phyloP scores from a whole-genome alignment of 495 filamentous ascomycete genomes.

The Penicillium soppii region DNA sequence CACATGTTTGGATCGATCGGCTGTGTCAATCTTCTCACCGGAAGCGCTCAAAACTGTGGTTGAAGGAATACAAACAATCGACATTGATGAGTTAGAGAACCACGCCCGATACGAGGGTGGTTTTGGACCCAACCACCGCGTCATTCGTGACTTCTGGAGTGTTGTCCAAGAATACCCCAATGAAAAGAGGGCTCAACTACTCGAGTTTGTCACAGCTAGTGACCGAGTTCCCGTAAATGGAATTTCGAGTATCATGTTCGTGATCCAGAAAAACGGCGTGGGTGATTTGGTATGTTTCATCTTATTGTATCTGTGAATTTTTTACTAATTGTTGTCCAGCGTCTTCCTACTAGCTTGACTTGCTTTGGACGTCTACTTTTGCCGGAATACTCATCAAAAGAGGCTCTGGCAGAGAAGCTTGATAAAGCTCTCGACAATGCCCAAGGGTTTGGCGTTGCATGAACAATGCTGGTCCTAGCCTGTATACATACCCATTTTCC shows the following conservation, averaged over 20 bases:
- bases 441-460: constrained; percentile 85
- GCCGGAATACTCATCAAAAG: constrained; percentile 72
- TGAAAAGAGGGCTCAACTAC: constrained; percentile 66
- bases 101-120: constrained; percentile 75
- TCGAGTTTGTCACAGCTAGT: constrained; percentile 94
- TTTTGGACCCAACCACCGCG: constrained; percentile 63
- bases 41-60: constrained; percentile 70
- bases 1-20: constrained; percentile 66
- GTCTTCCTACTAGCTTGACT: constrained; percentile 79
- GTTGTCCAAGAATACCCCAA: constrained; percentile 64
- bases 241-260: constrained; percentile 74
- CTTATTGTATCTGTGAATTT: neutral
- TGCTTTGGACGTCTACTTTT: constrained; percentile 86
- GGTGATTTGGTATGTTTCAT: constrained; percentile 52
- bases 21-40: constrained; percentile 69
- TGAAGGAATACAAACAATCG: constrained; percentile 78
- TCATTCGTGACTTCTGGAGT: constrained; percentile 79
- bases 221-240: constrained; percentile 88
- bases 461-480: constrained; percentile 14
- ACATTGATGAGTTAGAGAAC: constrained; percentile 66
- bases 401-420: constrained; percentile 71
- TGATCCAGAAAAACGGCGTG: constrained; percentile 75
- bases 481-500: constrained; percentile 22
- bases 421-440: constrained; percentile 81
- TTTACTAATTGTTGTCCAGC: constrained; percentile 31